These are phyloP conservation scores for Arthrobotrys sphaeroides DNA, from an alignment of 2,329 filamentous ascomycete species.

Conservation along the genomic window DNA sequence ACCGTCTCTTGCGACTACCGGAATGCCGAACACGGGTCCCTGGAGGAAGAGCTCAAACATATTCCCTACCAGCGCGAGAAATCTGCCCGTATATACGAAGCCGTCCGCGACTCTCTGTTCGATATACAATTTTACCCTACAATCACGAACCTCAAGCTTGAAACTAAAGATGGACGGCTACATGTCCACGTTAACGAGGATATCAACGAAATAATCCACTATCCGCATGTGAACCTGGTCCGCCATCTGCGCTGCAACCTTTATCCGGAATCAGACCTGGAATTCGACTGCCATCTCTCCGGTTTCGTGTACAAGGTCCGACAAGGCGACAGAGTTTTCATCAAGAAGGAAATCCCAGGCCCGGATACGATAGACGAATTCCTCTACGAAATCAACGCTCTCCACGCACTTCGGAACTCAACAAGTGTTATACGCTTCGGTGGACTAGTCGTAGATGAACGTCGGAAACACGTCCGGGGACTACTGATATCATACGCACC, in stretches of 20 bases:
- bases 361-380: slow-evolving; percentile 97
- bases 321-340: slow-evolving; percentile 74
- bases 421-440: slow-evolving; percentile 84
- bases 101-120: slow-evolving; percentile 87
- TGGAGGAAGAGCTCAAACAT: slow-evolving; percentile 82
- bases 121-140: slow-evolving; percentile 97
- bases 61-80: slow-evolving; percentile 90
- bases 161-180: slow-evolving; percentile 85
- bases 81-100: slow-evolving; percentile 90
- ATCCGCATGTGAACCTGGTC: slow-evolving; percentile 77
- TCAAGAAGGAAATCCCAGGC: slow-evolving; percentile 98
- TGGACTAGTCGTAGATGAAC: slow-evolving; percentile 85
- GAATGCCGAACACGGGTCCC: slow-evolving; percentile 77
- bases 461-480: slow-evolving; percentile 78
- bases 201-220: slow-evolving; percentile 90
- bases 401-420: slow-evolving; percentile 78
- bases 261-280: slow-evolving; percentile 77
- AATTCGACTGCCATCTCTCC: slow-evolving; percentile 91
- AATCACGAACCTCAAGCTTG: slow-evolving; percentile 92
- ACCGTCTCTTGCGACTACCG: slow-evolving; percentile 95
- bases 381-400: slow-evolving; percentile 93
- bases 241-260: slow-evolving; percentile 74
- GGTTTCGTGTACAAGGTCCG: slow-evolving; percentile 96
- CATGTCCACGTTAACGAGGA: slow-evolving; percentile 99
- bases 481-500: slow-evolving; percentile 88